Evolutionary conservation across 2,329 filamentous ascomycete genomes (phyloP).

Genomic region (Ustilaginoidea virens): DNA sequence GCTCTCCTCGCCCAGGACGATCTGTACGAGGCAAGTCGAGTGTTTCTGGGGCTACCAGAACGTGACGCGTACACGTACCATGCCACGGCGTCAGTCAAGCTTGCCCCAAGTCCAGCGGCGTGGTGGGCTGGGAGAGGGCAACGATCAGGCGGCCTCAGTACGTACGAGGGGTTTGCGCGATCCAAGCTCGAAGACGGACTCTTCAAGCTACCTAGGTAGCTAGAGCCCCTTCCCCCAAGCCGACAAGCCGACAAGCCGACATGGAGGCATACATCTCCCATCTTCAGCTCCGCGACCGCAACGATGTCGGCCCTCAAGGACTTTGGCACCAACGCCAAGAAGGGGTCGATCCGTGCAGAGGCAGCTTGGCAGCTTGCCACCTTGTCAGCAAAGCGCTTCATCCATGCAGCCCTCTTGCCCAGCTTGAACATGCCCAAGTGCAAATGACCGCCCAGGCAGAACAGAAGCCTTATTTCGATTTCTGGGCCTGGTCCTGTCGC

Average conservation of each 20-base stretch:
- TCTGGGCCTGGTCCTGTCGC: constrained; percentile 50
- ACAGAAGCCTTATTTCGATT: constrained; percentile 54
- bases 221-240: constrained; percentile 35
- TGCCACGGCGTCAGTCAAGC: constrained; percentile 32
- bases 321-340: constrained; percentile 47
- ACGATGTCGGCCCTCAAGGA: constrained; percentile 47
- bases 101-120: constrained; percentile 32
- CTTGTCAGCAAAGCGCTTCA: constrained; percentile 34
- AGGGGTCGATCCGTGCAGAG: constrained; percentile 41
- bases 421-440: constrained; percentile 28
- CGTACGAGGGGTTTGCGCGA: too few relatives aligned
- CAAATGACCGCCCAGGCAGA: constrained; percentile 29
- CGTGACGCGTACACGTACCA: constrained; percentile 34
- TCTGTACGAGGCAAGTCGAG: constrained; percentile 26
- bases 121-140: constrained; percentile 25
- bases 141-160: too few relatives aligned
- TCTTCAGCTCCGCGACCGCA: constrained; percentile 46
- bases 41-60: constrained; percentile 27
- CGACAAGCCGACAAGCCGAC: constrained; percentile 38
- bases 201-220: too few relatives aligned
- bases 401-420: constrained; percentile 26
- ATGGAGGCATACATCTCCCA: constrained; percentile 48
- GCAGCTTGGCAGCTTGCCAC: constrained; percentile 39
- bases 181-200: too few relatives aligned
- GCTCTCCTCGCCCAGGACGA: constrained; percentile 26